Conservation (phyloP, 176 grass and related monocot species). For the Hsuehochloa calcarea region DNA sequence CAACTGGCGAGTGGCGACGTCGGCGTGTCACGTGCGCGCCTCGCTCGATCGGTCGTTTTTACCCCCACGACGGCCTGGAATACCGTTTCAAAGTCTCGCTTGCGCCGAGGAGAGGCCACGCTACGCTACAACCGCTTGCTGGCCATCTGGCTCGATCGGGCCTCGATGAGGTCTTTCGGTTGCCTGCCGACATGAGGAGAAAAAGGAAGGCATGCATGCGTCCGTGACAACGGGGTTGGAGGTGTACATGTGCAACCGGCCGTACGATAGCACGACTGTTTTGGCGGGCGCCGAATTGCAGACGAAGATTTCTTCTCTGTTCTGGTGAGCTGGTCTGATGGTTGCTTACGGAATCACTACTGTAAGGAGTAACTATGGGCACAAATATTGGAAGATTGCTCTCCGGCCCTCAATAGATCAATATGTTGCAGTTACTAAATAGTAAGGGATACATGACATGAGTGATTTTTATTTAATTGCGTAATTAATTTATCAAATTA, state of each 20-base stretch:
- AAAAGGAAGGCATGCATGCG: background rate
- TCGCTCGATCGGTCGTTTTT: background rate
- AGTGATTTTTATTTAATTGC: background rate
- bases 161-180: background rate
- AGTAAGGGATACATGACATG: background rate
- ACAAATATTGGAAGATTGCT: background rate
- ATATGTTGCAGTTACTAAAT: no score
- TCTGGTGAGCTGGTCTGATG: background rate
- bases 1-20: background rate
- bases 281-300: background rate
- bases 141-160: background rate
- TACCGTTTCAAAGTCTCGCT: no score
- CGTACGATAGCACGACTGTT: background rate
- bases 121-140: background rate
- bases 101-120: no score
- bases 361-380: background rate
- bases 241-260: no score
- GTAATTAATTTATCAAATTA: background rate
- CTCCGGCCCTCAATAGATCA: no score
- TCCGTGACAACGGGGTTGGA: background rate
- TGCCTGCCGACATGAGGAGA: conserved; percentile 20
- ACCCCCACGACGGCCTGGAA: background rate
- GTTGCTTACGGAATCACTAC: background rate
- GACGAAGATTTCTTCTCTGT: background rate
- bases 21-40: background rate